These are phyloP conservation scores for Adansonia digitata DNA, from an alignment of 345 rosid species.

Conservation along the genomic window DNA sequence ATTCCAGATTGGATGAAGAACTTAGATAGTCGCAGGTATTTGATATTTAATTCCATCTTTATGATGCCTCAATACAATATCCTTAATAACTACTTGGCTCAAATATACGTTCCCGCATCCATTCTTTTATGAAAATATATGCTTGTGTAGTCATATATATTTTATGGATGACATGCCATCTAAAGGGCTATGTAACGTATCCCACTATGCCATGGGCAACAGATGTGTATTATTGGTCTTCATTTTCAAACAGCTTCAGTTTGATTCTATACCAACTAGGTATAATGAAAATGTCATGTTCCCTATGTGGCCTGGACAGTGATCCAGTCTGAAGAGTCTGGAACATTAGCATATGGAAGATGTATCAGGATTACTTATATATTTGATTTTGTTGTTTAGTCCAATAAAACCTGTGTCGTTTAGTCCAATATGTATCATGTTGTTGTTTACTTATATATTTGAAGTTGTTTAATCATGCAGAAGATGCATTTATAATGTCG, in stretches of 20 bases:
- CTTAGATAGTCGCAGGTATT: background rate
- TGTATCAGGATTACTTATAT: background rate
- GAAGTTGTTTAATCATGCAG: background rate
- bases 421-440: too few species aligned
- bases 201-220: background rate
- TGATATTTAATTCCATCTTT: background rate
- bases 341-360: background rate
- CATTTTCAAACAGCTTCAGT: background rate
- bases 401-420: background rate
- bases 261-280: background rate
- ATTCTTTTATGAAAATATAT: background rate
- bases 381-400: background rate
- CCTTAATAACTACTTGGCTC: background rate
- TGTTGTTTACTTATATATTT: background rate
- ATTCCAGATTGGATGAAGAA: slow-evolving; percentile 7
- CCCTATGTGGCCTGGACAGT: background rate
- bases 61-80: background rate
- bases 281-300: background rate
- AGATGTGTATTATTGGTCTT: background rate
- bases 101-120: background rate
- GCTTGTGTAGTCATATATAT: background rate
- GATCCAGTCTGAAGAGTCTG: background rate
- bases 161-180: background rate
- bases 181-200: background rate
- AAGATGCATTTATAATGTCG: background rate